Evolutionary conservation across 495 filamentous ascomycete species (phyloP).

Genomic region (Podospora fimiseda): DNA sequence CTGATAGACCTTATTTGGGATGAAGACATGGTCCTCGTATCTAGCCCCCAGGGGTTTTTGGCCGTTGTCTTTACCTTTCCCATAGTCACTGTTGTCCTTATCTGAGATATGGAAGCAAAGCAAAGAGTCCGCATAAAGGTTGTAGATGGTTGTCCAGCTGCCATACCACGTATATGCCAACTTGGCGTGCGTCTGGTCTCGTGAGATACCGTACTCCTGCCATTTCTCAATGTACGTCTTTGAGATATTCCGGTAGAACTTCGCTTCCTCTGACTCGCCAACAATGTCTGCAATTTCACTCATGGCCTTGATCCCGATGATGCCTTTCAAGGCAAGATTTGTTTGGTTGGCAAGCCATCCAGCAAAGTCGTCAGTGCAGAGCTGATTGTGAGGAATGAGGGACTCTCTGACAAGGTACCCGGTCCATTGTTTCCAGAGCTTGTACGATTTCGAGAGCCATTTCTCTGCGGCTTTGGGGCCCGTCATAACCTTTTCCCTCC

Average conservation of each 20-base stretch:
- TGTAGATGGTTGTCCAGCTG: constrained; percentile 93
- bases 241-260: constrained; percentile 65
- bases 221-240: constrained; percentile 75
- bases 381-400: constrained; percentile 77
- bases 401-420: constrained; percentile 83
- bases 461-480: constrained; percentile 47
- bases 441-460: constrained; percentile 58
- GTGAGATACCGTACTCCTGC: constrained; percentile 71
- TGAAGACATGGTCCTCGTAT: constrained; percentile 30
- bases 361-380: constrained; percentile 93
- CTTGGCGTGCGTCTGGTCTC: constrained; percentile 80
- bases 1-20: constrained; percentile 71
- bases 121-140: constrained; percentile 75
- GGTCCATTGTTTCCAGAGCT: constrained; percentile 89
- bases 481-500: constrained; percentile 28
- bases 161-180: constrained; percentile 92
- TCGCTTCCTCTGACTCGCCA: constrained; percentile 59
- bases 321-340: constrained; percentile 88
- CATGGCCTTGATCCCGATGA: constrained; percentile 93
- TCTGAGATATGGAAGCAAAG: constrained; percentile 68
- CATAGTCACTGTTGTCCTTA: not conserved
- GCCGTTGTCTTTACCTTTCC: not conserved
- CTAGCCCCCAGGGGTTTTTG: constrained; percentile 41
- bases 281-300: constrained; percentile 68
- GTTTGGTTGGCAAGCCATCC: constrained; percentile 90